phyloP scores from a whole-genome alignment of 495 filamentous ascomycete genomes.

The Lindgomyces ingoldianus region DNA sequence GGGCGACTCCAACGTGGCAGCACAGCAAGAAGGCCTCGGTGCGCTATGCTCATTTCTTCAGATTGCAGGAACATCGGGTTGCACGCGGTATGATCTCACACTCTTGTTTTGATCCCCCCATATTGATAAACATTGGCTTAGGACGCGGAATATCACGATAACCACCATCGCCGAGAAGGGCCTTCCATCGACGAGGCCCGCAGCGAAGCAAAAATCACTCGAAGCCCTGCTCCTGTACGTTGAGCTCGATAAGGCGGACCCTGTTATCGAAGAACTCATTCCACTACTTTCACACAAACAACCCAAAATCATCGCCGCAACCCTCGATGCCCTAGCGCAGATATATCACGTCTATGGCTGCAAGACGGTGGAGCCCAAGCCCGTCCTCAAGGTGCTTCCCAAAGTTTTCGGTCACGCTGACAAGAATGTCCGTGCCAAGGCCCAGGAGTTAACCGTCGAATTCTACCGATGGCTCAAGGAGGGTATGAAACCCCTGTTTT shows the following conservation, averaged over 20 bases:
- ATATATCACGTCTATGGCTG: constrained; percentile 93
- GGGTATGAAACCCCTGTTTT: constrained; percentile 98
- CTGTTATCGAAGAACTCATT: constrained; percentile 86
- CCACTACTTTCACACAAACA: constrained; percentile 87
- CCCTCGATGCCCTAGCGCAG: constrained; percentile 72
- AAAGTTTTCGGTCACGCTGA: constrained; percentile 95
- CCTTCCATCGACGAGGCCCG: constrained; percentile 79
- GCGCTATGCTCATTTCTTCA: constrained; percentile 88
- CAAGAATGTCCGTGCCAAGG: constrained; percentile 96
- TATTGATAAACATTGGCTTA: constrained; percentile 40
- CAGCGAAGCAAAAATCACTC: constrained; percentile 79
- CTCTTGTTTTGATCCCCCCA: not conserved
- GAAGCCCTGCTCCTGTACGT: constrained; percentile 88
- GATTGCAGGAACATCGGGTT: constrained; percentile 76
- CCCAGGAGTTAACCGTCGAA: constrained; percentile 87
- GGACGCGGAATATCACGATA: constrained; percentile 73
- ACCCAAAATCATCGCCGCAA: constrained; percentile 88
- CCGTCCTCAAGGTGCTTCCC: constrained; percentile 84
- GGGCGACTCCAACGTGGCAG: constrained; percentile 94
- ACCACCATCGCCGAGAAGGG: constrained; percentile 87
- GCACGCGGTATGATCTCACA: constrained; percentile 58
- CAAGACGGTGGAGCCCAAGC: constrained; percentile 95
- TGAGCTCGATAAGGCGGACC: constrained; percentile 83
- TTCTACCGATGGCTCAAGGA: constrained; percentile 97
- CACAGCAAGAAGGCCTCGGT: constrained; percentile 87